Evolutionary conservation across 202 grass and related monocot genomes (phyloP), one percentile per base, ranked within the genome.

Genomic region (Carex arenaria): DNA sequence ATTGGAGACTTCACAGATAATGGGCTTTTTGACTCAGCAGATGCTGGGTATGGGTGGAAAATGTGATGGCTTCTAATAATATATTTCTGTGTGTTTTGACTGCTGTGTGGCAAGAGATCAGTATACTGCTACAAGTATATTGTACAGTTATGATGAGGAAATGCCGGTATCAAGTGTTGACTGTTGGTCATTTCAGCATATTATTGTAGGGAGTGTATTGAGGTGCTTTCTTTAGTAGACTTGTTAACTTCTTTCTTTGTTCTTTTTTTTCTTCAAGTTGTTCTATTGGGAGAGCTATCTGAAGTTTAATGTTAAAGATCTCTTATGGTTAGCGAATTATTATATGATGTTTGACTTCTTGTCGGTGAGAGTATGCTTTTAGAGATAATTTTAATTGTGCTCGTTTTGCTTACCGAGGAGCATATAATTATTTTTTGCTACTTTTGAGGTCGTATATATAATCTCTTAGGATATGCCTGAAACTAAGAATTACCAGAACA

Each of bases 1-100:
- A 77, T 83, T 30, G 59, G 61, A 32, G 88, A 89, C 28, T 85
- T 94, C n/a, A 83, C 69, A n/a, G 88, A 84, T 23, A 90, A 85
- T 13, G 92, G 92, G 14, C 40, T 97, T 51, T 90, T 86, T 83
- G 84, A 59, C 10, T 76, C 61, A 5, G 92, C 89, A 38, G 87
- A 89, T 36, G 51, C 36, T 3, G 56, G 61, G 20, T 92, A 81
- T 52, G 71, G 85, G 1, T 94, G 88, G 88, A 85, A 94, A 45
- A 83, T 94, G 14, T 91, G 70, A 89, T 52, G 45, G 59, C 30
- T 10, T 3, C 11, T 77, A 51, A 43, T 38, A 36, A 67, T 61
- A 70, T 82, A 34, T 72, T 4, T 66, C 31, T 60, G 40, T 18
- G 72, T 11, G 17, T 73, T 78, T 78, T 60, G 62, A 82, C 62